Conservation (phyloP, 495 filamentous ascomycete species). For the Corynascus novoguineensis region DNA sequence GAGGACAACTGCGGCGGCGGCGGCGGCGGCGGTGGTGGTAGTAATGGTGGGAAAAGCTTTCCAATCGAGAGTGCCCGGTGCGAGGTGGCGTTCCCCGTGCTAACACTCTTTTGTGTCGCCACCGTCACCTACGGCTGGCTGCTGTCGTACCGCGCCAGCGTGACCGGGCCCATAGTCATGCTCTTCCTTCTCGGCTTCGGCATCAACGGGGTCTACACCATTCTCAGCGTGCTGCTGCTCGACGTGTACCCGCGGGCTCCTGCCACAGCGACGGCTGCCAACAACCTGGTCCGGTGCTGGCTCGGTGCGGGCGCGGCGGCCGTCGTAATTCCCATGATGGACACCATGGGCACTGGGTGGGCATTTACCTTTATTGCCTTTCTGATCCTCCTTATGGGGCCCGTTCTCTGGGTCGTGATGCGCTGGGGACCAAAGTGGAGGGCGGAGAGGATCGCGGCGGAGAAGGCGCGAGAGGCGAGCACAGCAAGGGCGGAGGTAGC, state of each 20-base stretch:
- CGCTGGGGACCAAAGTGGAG: slow-evolving; percentile 37
- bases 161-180: slow-evolving; percentile 37
- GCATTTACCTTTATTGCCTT: slow-evolving; percentile 60
- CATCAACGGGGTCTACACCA: slow-evolving; percentile 45
- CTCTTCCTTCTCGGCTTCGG: slow-evolving; percentile 49
- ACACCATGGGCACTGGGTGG: slow-evolving; percentile 61
- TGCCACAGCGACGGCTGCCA: slow-evolving; percentile 61
- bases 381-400: slow-evolving; percentile 47
- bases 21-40: too few relatives aligned
- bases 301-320: slow-evolving; percentile 63
- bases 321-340: slow-evolving; percentile 58
- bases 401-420: slow-evolving; percentile 44
- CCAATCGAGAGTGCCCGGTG: slow-evolving; percentile 60
- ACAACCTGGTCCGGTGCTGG: slow-evolving; percentile 61
- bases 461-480: background rate
- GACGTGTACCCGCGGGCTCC: slow-evolving; percentile 59
- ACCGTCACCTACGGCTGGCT: slow-evolving; percentile 54
- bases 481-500: background rate
- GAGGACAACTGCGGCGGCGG: slow-evolving; percentile 40
- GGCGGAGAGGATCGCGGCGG: slow-evolving; percentile 9
- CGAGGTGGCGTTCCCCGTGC: slow-evolving; percentile 47
- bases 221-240: slow-evolving; percentile 50
- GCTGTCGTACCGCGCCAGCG: slow-evolving; percentile 34
- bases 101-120: slow-evolving; percentile 32
- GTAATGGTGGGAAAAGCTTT: too few relatives aligned